Conservation (phyloP, 257 asterid species). For the Echium plantagineum region DNA sequence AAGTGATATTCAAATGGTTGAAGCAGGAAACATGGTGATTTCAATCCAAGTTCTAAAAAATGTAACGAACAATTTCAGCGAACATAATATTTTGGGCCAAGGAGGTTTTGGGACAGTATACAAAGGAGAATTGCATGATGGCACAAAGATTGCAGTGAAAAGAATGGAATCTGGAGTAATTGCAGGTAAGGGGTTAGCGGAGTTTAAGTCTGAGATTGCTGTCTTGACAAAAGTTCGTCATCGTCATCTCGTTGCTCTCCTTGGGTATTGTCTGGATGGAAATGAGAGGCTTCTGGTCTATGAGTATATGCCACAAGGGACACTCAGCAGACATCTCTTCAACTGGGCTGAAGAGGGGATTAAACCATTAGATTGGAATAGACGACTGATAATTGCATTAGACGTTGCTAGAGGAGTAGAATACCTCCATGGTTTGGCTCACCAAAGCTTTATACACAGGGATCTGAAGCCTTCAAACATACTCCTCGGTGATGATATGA, state of each 20-base stretch:
- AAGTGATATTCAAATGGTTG: conserved; percentile 70
- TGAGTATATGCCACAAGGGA: conserved; percentile 92
- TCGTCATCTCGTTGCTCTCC: conserved; percentile 83
- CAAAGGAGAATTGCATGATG: conserved; percentile 81
- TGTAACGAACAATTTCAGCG: conserved; percentile 65
- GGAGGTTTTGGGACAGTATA: conserved; percentile 95
- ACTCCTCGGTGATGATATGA: conserved; percentile 84
- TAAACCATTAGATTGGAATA: conserved; percentile 74
- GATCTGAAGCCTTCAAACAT: conserved; percentile 92
- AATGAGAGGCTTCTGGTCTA: conserved; percentile 82
- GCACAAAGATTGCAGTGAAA: conserved; percentile 86
- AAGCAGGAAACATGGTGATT: conserved; percentile 81
- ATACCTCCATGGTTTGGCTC: conserved; percentile 84
- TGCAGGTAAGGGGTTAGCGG: conserved; percentile 62
- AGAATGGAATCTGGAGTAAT: conserved; percentile 86
- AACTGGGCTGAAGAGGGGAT: conserved; percentile 68
- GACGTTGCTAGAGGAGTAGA: conserved; percentile 94
- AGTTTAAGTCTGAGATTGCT: conserved; percentile 85
- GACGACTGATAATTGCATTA: conserved; percentile 64
- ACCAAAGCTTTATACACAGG: conserved; percentile 87
- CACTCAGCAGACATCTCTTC: conserved; percentile 67
- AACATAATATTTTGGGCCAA: conserved; percentile 59
- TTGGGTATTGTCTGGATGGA: conserved; percentile 88
- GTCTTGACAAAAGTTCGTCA: conserved; percentile 86
- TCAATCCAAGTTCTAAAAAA: conserved; percentile 78